phyloP scores from a whole-genome alignment of 192 early-diverging fungal genomes.

The Coemansia sp. region DNA sequence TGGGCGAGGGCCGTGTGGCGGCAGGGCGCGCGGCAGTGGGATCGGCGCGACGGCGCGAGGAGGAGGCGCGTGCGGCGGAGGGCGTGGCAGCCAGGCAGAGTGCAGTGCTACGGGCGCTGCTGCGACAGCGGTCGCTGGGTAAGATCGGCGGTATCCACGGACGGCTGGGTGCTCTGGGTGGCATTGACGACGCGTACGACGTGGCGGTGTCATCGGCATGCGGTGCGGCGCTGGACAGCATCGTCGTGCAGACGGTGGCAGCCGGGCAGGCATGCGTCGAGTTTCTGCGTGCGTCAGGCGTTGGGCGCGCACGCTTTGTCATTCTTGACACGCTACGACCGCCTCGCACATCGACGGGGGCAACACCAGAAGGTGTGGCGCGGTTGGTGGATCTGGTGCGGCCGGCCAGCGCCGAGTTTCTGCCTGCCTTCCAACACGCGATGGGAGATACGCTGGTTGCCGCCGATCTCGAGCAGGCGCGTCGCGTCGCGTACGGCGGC shows the following conservation, averaged over 20 bases:
- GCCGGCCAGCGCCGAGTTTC: conserved; percentile 68
- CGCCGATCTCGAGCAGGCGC: conserved; percentile 75
- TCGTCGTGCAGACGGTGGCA: conserved; percentile 89
- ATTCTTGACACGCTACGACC: conserved; percentile 72
- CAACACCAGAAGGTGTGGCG: conserved; percentile 76
- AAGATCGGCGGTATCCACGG: conserved; percentile 76
- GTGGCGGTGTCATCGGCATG: conserved; percentile 93
- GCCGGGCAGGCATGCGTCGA: conserved; percentile 87
- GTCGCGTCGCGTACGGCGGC: conserved; percentile 79
- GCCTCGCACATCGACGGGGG: conserved; percentile 51
- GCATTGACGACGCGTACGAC: conserved; percentile 91
- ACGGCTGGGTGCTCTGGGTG: conserved; percentile 93
- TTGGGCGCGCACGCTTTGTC: conserved; percentile 85
- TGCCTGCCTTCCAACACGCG: conserved; percentile 81
- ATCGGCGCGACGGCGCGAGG: conserved; percentile 60
- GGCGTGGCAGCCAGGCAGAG: conserved; percentile 64
- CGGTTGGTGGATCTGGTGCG: conserved; percentile 88
- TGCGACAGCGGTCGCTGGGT: conserved; percentile 69
- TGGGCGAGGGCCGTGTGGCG: conserved; percentile 38
- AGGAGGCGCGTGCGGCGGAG: conserved; percentile 65
- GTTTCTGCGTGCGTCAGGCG: conserved; percentile 74
- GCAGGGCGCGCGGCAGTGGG: conserved; percentile 38
- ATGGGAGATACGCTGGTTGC: conserved; percentile 88
- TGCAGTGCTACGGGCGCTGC: conserved; percentile 63
- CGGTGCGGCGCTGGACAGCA: conserved; percentile 67